phyloP scores from a whole-genome alignment of 495 filamentous ascomycete species.

The Hypoxylon trugodes region DNA sequence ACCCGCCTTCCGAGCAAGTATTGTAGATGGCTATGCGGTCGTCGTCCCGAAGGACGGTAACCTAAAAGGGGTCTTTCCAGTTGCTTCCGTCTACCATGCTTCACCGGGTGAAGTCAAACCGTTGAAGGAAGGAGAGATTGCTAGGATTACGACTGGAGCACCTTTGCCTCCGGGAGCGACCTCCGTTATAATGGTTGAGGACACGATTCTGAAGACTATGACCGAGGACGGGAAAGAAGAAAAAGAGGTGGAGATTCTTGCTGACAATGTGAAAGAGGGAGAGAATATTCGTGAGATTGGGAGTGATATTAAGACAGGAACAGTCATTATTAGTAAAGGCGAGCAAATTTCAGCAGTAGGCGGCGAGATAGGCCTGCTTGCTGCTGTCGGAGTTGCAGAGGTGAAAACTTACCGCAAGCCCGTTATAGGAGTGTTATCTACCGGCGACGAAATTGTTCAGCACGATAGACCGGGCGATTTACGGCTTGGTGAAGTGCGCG shows the following conservation, averaged over 20 bases:
- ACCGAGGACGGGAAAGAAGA: constrained; percentile 87
- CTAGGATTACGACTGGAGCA: constrained; percentile 93
- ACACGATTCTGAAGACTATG: constrained; percentile 75
- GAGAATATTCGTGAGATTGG: constrained; percentile 94
- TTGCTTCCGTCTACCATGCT: constrained; percentile 87
- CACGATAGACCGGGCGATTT: constrained; percentile 71
- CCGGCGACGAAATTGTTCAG: constrained; percentile 91
- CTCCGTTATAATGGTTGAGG: constrained; percentile 97
- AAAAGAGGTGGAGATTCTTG: constrained; percentile 82
- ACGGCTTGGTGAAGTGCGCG: constrained; percentile 83
- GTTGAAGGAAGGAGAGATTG: constrained; percentile 76
- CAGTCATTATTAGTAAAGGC: constrained; percentile 75
- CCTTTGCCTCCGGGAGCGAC: constrained; percentile 89
- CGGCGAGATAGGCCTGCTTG: constrained; percentile 89
- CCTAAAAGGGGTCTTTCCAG: constrained; percentile 81
- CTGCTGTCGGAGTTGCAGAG: constrained; percentile 78
- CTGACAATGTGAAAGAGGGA: constrained; percentile 73
- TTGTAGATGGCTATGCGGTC: constrained; percentile 96
- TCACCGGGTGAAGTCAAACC: constrained; percentile 66
- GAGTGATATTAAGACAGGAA: constrained; percentile 78
- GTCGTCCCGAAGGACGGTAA: constrained; percentile 66
- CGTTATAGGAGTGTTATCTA: constrained; percentile 86
- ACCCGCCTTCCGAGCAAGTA: constrained; percentile 92
- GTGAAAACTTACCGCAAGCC: constrained; percentile 82
- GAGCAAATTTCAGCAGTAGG: constrained; percentile 82